These are phyloP conservation scores for Syzygium oleosum DNA, from an alignment of 345 rosid genomes.

Conservation along the genomic window DNA sequence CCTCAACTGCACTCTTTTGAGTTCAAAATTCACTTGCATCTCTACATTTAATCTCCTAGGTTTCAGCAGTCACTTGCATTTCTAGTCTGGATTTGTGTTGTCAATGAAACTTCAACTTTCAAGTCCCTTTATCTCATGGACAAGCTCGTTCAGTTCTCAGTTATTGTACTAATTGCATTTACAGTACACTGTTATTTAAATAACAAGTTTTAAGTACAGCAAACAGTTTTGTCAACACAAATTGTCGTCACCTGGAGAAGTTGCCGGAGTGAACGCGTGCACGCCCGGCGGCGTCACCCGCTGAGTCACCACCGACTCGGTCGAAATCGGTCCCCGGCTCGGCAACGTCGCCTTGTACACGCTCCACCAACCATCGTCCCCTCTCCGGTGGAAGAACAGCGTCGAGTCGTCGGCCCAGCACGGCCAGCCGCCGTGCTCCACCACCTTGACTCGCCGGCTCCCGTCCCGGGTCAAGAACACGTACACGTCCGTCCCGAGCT, in stretches of 20 bases:
- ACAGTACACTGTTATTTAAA: not conserved
- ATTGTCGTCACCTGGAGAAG: slow-evolving; percentile 40
- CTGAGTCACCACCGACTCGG: slow-evolving; percentile 32
- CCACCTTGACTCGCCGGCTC: slow-evolving; percentile 55
- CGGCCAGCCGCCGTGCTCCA: slow-evolving; percentile 90
- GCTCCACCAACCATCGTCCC: slow-evolving; percentile 70
- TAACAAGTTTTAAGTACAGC: not conserved
- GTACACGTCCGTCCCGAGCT: slow-evolving; percentile 65
- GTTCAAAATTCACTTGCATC: not conserved
- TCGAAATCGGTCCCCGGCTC: slow-evolving; percentile 12
- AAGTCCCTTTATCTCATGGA: not conserved
- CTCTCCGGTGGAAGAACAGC: slow-evolving; percentile 62
- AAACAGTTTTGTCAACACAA: not conserved
- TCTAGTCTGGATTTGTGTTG: not conserved
- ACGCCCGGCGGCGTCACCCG: slow-evolving; percentile 79
- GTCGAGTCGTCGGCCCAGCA: slow-evolving; percentile 77
- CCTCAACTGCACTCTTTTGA: not conserved
- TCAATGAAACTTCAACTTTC: not conserved
- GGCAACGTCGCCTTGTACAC: slow-evolving; percentile 53
- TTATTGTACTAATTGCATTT: not conserved
- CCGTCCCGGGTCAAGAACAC: slow-evolving; percentile 74
- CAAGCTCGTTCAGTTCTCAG: not conserved
- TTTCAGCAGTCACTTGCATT: not conserved
- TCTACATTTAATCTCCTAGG: not conserved
- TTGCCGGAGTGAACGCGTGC: slow-evolving; percentile 89